These are phyloP conservation scores for thale cress (Arabidopsis thaliana) DNA, from an alignment of 345 rosid species.

Conservation along the genomic window TAIR10.1 NC_003074.8:17129001-17129500, in stretches of 20 bases:
- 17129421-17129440: constrained; percentile 71
- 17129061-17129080: constrained; percentile 73
- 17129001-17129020: constrained; percentile 73
- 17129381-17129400: constrained; percentile 76
- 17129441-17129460: constrained; percentile 62
- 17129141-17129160: neutral
- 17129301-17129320: constrained; percentile 64
- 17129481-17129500: constrained; percentile 75
- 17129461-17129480: constrained; percentile 73
- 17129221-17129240: constrained; percentile 76
- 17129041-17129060: constrained; percentile 72
- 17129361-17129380: constrained; percentile 77
- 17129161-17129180: constrained; percentile 10
- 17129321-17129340: constrained; percentile 69
- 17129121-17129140: neutral
- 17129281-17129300: constrained; percentile 67
- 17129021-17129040: constrained; percentile 69
- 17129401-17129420: constrained; percentile 71
- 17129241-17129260: constrained; percentile 68
- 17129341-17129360: constrained; percentile 75
- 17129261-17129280: constrained; percentile 72
- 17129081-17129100: constrained; percentile 81
- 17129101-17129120: constrained; percentile 45
- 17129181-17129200: constrained; percentile 23
- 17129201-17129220: constrained; percentile 74